Percentiles rank a stretch among this genome's conserved stretches.
Conservation (phyloP, 1,139 yeast genomes). For the Pneumocystis carinii region DNA sequence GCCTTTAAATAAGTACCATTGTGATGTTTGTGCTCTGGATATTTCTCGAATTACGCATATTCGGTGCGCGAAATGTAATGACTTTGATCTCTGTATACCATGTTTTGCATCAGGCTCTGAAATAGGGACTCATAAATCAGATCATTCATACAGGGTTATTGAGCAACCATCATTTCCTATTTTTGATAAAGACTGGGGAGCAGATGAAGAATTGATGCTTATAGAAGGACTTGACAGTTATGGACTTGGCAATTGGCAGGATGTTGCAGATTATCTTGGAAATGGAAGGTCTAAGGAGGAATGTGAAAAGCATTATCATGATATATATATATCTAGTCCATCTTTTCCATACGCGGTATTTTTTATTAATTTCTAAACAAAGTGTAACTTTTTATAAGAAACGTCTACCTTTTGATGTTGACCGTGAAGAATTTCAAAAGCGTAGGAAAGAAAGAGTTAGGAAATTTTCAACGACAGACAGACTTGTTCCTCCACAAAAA, state of each 20-base stretch:
- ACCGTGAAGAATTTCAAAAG: constrained; percentile 55
- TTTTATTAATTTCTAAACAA: background rate
- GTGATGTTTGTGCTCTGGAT: constrained; percentile 90
- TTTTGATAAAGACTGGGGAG: constrained; percentile 88
- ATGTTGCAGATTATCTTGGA: constrained; percentile 87
- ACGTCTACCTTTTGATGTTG: constrained; percentile 49
- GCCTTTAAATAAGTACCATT: constrained; percentile 45
- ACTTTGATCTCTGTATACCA: constrained; percentile 90
- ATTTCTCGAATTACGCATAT: constrained; percentile 84
- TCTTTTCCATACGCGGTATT: constrained; percentile 46
- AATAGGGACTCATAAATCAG: constrained; percentile 80
- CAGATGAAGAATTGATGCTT: constrained; percentile 81
- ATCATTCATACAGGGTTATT: constrained; percentile 80
- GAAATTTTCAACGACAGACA: constrained; percentile 41
- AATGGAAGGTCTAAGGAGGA: constrained; percentile 73
- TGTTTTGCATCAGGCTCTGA: constrained; percentile 78
- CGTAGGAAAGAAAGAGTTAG: constrained; percentile 61
- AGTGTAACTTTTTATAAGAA: constrained; percentile 44
- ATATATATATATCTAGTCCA: constrained; percentile 50
- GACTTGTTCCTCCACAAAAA: constrained; percentile 43
- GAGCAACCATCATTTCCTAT: constrained; percentile 95
- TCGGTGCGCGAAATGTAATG: constrained; percentile 81
- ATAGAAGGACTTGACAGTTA: constrained; percentile 83
- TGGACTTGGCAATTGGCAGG: constrained; percentile 97
- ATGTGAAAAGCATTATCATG: constrained; percentile 66